Percentiles rank a stretch among this genome's conserved stretches.
Conservation (phyloP, 2,329 filamentous ascomycete species). For the Penicillium hordei region DNA sequence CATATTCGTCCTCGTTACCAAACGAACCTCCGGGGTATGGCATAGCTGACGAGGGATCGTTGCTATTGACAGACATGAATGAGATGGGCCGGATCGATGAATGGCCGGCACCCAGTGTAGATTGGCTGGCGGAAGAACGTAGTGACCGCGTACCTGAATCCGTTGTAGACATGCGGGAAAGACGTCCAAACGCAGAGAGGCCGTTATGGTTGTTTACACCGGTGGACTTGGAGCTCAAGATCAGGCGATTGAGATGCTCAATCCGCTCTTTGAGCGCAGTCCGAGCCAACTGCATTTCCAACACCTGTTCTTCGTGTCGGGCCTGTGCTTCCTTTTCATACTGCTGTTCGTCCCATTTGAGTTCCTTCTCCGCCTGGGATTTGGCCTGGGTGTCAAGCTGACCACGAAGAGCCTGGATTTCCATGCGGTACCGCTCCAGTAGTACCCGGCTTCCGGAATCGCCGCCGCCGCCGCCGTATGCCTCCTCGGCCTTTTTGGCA, state of each 20-base stretch:
- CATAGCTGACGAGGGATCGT: slow-evolving; percentile 33
- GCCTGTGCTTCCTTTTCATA: slow-evolving; percentile 78
- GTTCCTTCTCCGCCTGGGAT: slow-evolving; percentile 59
- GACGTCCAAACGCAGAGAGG: slow-evolving; percentile 65
- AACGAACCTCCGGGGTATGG: slow-evolving; percentile 35
- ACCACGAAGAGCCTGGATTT: slow-evolving; percentile 77
- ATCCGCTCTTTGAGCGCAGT: slow-evolving; percentile 97
- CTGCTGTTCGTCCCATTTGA: slow-evolving; percentile 68
- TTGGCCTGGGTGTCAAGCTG: slow-evolving; percentile 84
- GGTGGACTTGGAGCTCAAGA: slow-evolving; percentile 91
- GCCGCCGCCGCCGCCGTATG: slow-evolving; percentile 69
- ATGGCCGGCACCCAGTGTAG: slow-evolving; percentile 51
- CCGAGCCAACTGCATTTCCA: slow-evolving; percentile 96
- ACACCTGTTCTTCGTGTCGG: slow-evolving; percentile 92
- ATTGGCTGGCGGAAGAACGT: slow-evolving; percentile 70
- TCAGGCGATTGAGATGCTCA: slow-evolving; percentile 91
- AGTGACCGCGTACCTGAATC: slow-evolving; percentile 54
- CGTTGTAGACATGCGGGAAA: slow-evolving; percentile 59
- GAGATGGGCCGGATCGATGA: slow-evolving; percentile 65
- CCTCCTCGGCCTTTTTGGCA: slow-evolving; percentile 91
- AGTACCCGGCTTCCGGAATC: slow-evolving; percentile 85
- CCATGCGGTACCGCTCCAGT: slow-evolving; percentile 88
- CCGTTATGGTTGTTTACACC: slow-evolving; percentile 82
- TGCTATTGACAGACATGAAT: slow-evolving; percentile 59
- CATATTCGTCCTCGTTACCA: slow-evolving; percentile 58